These are phyloP conservation scores for Xylaria sp. DNA, from an alignment of 2,329 filamentous ascomycete species.

Conservation along the genomic window DNA sequence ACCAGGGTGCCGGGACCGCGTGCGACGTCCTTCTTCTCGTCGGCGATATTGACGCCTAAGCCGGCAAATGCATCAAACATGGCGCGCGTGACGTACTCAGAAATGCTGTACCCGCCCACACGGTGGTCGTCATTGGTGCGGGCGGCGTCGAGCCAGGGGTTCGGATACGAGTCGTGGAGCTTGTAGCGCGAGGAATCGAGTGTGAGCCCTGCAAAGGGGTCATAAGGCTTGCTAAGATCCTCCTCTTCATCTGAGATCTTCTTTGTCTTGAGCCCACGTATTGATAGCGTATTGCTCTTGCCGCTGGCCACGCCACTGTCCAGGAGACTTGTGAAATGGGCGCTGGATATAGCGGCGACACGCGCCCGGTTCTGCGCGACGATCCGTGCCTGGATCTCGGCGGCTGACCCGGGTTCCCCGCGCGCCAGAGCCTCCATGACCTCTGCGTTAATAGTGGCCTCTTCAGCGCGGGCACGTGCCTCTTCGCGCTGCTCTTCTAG, in stretches of 20 bases:
- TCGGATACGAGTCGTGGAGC: slow-evolving; percentile 74
- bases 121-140: slow-evolving; percentile 72
- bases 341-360: slow-evolving; percentile 58
- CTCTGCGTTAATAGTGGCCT: slow-evolving; percentile 71
- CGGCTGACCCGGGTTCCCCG: slow-evolving; percentile 68
- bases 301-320: slow-evolving; percentile 48
- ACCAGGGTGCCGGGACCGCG: slow-evolving; percentile 49
- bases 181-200: slow-evolving; percentile 74
- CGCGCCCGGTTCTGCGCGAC: slow-evolving; percentile 79
- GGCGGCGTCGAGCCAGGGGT: slow-evolving; percentile 75
- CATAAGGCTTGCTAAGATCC: slow-evolving; percentile 79
- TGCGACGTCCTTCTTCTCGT: slow-evolving; percentile 68
- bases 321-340: slow-evolving; percentile 42
- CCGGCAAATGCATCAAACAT: slow-evolving; percentile 92
- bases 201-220: slow-evolving; percentile 82
- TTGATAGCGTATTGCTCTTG: slow-evolving; percentile 62
- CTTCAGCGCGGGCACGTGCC: slow-evolving; percentile 73
- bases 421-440: slow-evolving; percentile 76
- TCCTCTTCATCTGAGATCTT: slow-evolving; percentile 61
- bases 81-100: slow-evolving; percentile 82
- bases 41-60: slow-evolving; percentile 84
- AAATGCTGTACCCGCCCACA: slow-evolving; percentile 84
- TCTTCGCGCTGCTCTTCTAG: slow-evolving; percentile 73
- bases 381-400: slow-evolving; percentile 67
- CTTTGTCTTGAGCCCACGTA: slow-evolving; percentile 81